Percentiles rank a stretch among this genome's conserved stretches.
Evolutionary conservation across 306 rosid genomes (phyloP).

Genomic region (Calophaca sinica): DNA sequence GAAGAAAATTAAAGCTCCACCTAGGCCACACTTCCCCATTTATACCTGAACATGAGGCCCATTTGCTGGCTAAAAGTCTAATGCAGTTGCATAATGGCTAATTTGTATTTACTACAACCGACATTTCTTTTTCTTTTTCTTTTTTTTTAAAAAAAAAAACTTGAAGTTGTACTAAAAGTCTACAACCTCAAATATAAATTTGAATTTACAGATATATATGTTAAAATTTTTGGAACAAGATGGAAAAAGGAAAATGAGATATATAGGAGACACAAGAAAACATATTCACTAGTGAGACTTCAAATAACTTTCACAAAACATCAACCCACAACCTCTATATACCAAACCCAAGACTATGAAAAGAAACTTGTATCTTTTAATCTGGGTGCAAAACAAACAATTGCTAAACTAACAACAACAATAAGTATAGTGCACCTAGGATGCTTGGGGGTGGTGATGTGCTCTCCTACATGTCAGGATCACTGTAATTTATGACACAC

Average conservation of each 20-base stretch:
- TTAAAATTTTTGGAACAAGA: background rate
- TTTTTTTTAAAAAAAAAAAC: no score
- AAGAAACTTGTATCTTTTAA: no score
- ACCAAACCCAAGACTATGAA: no score
- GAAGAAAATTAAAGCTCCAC: background rate
- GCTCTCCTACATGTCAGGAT: no score
- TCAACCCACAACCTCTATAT: no score
- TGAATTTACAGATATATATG: background rate
- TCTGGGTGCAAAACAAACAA: no score
- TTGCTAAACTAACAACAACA: no score
- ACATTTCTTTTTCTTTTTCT: background rate
- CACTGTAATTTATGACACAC: no score
- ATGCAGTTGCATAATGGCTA: slow-evolving; percentile 17
- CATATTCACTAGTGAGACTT: background rate
- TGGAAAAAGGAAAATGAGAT: background rate
- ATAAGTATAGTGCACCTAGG: no score
- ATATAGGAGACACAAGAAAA: background rate
- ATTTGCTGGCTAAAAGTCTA: background rate
- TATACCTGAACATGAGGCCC: background rate
- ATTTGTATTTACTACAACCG: background rate
- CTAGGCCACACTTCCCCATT: slow-evolving; percentile 4
- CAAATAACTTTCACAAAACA: background rate
- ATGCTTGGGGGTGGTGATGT: no score
- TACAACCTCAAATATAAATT: background rate
- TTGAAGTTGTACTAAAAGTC: no score